Evolutionary conservation across 2,329 filamentous ascomycete species (phyloP).

Genomic region (Aureobasidium pullulans): DNA sequence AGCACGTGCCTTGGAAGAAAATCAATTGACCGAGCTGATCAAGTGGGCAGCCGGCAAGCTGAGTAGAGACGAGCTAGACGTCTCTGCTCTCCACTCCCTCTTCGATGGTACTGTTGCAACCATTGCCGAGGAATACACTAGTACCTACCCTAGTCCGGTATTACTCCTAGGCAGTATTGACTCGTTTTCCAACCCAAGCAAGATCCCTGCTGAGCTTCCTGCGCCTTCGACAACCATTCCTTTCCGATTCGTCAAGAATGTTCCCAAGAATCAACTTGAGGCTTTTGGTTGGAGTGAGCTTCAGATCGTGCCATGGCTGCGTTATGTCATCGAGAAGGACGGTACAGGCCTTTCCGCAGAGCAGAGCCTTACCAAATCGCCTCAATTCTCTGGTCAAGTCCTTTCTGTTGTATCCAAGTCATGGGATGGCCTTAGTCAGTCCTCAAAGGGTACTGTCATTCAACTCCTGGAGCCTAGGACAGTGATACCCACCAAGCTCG

Average conservation of each 20-base stretch:
- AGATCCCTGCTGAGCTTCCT: conserved; percentile 74
- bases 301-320: conserved; percentile 77
- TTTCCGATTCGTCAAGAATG: conserved; percentile 67
- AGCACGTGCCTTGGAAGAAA: conserved; percentile 68
- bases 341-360: conserved; percentile 53
- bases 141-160: conserved; percentile 56
- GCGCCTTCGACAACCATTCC: conserved; percentile 77
- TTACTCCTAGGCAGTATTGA: conserved; percentile 70
- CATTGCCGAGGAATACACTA: conserved; percentile 44
- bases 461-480: conserved; percentile 59
- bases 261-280: conserved; percentile 62
- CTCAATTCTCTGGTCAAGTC: conserved; percentile 69
- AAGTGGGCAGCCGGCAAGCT: conserved; percentile 74
- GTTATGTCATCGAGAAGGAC: conserved; percentile 66
- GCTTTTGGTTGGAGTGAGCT: conserved; percentile 81
- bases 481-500: conserved; percentile 81
- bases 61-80: conserved; percentile 63
- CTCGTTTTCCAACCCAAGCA: conserved; percentile 67
- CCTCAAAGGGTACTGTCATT: conserved; percentile 58
- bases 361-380: conserved; percentile 62
- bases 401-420: conserved; percentile 77
- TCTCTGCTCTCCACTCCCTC: conserved; percentile 57
- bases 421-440: conserved; percentile 71
- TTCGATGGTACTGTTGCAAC: conserved; percentile 75
- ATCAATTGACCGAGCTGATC: conserved; percentile 75